Conservation (phyloP, 2,329 filamentous ascomycete species). For the Sordariomycetes sp. region DNA sequence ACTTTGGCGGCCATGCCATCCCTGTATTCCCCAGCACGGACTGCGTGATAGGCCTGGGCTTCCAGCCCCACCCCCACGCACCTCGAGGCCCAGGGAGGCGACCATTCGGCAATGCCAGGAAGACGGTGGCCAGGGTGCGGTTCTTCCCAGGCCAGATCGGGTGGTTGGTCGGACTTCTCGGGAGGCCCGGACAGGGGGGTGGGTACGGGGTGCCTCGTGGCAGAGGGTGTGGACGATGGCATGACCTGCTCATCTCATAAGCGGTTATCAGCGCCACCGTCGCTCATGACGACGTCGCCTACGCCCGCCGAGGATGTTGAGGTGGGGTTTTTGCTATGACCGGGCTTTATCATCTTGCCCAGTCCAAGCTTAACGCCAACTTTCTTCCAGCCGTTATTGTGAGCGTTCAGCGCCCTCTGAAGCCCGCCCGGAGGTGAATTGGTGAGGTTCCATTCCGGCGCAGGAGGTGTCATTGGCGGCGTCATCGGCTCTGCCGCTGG, state of each 20-base stretch:
- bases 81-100: background rate
- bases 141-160: conserved; percentile 24
- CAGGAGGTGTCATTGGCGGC: conserved; percentile 60
- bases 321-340: conserved; percentile 14
- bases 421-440: conserved; percentile 34
- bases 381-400: conserved; percentile 50
- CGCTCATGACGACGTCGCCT: conserved; percentile 20
- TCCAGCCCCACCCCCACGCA: background rate
- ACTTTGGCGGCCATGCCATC: conserved; percentile 37
- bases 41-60: background rate
- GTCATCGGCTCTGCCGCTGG: conserved; percentile 50
- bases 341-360: conserved; percentile 3
- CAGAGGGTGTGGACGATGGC: conserved; percentile 27
- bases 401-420: conserved; percentile 38
- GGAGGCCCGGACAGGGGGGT: conserved; percentile 4
- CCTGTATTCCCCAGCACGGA: conserved; percentile 16
- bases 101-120: conserved; percentile 10
- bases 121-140: conserved; percentile 30
- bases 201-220: conserved; percentile 10
- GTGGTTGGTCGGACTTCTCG: conserved; percentile 8
- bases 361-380: conserved; percentile 48
- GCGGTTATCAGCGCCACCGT: conserved; percentile 19
- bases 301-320: conserved; percentile 22
- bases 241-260: conserved; percentile 48
- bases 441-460: conserved; percentile 39